Evolutionary conservation across 768 basidiomycete species (phyloP).

Genomic region (Phanerodontia chrysosporium): DNA sequence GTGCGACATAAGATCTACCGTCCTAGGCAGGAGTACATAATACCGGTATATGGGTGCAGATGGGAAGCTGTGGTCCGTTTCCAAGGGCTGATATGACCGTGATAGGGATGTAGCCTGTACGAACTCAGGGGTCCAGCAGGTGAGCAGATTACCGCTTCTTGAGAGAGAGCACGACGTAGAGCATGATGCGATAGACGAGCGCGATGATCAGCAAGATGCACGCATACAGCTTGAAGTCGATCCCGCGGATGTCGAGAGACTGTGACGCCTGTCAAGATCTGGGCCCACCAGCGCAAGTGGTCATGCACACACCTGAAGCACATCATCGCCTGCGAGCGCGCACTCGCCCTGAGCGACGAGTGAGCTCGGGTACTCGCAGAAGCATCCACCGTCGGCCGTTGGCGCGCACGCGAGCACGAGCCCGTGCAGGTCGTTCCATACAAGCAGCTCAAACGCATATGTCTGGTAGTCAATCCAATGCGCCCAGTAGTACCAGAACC

Average conservation of each 20-base stretch:
- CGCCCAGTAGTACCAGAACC: constrained; percentile 56
- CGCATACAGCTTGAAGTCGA: constrained; percentile 43
- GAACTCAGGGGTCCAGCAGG: no score
- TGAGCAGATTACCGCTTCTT: constrained; percentile 8
- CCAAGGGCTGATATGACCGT: no score
- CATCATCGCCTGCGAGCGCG: constrained; percentile 46
- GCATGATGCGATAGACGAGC: constrained; percentile 42
- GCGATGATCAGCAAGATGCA: constrained; percentile 43
- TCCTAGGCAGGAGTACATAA: no score
- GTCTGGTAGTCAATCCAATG: constrained; percentile 52
- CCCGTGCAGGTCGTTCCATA: constrained; percentile 46
- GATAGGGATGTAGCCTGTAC: no score
- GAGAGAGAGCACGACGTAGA: constrained; percentile 18
- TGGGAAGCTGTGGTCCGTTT: no score
- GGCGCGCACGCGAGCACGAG: constrained; percentile 40
- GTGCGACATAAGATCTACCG: no score
- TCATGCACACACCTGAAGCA: constrained; percentile 25
- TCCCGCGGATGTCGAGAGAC: constrained; percentile 40
- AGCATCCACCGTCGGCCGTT: constrained; percentile 31
- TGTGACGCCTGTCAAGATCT: no score
- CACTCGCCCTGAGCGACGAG: constrained; percentile 34
- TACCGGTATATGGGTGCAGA: no score
- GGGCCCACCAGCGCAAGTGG: neutral
- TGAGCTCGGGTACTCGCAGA: constrained; percentile 49
- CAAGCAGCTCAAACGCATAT: constrained; percentile 22